phyloP scores from a whole-genome alignment of 306 rosid genomes.

The Prinsepia uniflora region DNA sequence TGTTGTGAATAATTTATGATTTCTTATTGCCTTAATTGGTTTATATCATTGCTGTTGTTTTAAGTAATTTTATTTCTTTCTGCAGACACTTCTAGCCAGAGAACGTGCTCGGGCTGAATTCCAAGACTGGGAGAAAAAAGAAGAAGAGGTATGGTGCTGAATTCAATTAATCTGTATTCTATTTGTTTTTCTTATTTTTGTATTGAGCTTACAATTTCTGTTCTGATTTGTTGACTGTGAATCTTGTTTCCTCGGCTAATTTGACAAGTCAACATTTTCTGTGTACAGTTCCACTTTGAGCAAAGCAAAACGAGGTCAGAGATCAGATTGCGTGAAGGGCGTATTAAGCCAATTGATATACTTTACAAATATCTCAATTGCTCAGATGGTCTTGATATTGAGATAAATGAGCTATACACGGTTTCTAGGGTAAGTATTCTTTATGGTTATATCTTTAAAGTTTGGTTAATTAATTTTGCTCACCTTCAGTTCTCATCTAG shows the following conservation, averaged over 20 bases:
- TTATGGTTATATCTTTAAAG: not conserved
- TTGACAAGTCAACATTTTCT: slow-evolving; percentile 24
- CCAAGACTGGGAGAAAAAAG: slow-evolving; percentile 99
- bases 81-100: slow-evolving; percentile 86
- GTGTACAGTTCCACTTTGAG: slow-evolving; percentile 86
- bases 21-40: slow-evolving; percentile 2
- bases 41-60: slow-evolving; percentile 19
- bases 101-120: slow-evolving; percentile 97
- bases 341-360: slow-evolving; percentile 82
- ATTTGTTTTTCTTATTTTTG: not conserved
- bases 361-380: slow-evolving; percentile 80
- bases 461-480: not conserved
- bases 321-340: slow-evolving; percentile 97
- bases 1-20: not conserved
- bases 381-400: slow-evolving; percentile 76
- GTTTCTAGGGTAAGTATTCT: slow-evolving; percentile 72
- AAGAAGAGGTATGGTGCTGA: slow-evolving; percentile 68
- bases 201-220: too few species aligned
- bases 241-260: too few species aligned
- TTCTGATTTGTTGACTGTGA: too few species aligned
- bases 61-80: slow-evolving; percentile 26
- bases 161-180: slow-evolving; percentile 2
- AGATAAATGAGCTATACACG: slow-evolving; percentile 85
- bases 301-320: slow-evolving; percentile 96
- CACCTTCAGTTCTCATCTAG: not conserved